Evolutionary conservation across 192 early-diverging fungal species (phyloP).

Genomic region (Backusella morwellensis): DNA sequence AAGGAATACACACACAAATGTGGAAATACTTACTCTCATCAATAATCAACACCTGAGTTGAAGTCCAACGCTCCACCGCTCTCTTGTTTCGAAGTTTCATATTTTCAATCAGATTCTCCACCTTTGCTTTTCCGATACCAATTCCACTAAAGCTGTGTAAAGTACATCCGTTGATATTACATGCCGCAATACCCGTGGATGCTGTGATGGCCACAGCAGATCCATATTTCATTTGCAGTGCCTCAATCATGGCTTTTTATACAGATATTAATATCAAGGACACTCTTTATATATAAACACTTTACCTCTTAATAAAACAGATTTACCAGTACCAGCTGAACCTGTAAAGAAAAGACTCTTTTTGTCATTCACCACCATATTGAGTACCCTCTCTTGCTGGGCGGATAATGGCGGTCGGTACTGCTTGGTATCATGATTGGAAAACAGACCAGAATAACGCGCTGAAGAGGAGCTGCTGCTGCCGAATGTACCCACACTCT

Average conservation of each 20-base stretch:
- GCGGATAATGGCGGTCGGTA: constrained; percentile 33
- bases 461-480: background rate
- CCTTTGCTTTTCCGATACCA: constrained; percentile 51
- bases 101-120: constrained; percentile 22
- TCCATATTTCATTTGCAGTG: constrained; percentile 30
- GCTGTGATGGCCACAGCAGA: constrained; percentile 60
- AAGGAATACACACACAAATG: background rate
- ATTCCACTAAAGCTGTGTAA: constrained; percentile 73
- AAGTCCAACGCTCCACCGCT: constrained; percentile 55
- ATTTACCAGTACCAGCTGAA: constrained; percentile 66
- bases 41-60: constrained; percentile 64
- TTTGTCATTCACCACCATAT: constrained; percentile 53
- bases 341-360: constrained; percentile 74
- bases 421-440: background rate
- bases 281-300: background rate
- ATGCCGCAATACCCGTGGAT: constrained; percentile 80
- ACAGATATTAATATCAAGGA: background rate
- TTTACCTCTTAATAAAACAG: constrained; percentile 44
- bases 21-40: constrained; percentile 56
- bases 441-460: background rate
- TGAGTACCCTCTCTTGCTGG: constrained; percentile 59
- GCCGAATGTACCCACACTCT: background rate
- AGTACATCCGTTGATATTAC: constrained; percentile 73
- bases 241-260: constrained; percentile 37
- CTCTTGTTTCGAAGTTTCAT: constrained; percentile 19